A percentile compares a stretch with the other conserved stretches of the same genome.
Evolutionary conservation across 768 basidiomycete genomes (phyloP).

Genomic region (Holtermannia corniformis): DNA sequence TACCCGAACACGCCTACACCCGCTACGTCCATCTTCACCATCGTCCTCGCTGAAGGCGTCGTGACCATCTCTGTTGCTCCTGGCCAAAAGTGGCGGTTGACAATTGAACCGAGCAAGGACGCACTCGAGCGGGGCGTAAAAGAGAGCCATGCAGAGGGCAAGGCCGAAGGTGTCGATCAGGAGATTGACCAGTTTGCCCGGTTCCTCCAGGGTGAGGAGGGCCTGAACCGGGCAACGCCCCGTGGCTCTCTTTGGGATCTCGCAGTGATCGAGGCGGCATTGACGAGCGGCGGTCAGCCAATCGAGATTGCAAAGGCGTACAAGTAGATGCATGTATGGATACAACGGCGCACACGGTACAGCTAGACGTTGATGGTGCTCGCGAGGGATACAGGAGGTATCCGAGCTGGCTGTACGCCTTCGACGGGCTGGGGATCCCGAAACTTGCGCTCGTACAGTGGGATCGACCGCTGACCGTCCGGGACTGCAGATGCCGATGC

Average conservation of each 20-base stretch:
- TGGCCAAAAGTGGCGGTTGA: constrained; percentile 12
- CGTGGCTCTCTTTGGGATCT: constrained; percentile 61
- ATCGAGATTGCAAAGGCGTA: neutral
- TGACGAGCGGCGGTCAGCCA: constrained; percentile 54
- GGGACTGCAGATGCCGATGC: constrained; percentile 51
- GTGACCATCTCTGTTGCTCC: constrained; percentile 8
- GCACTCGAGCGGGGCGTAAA: constrained; percentile 34
- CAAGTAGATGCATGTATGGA: neutral
- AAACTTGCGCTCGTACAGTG: constrained; percentile 37
- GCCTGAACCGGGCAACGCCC: constrained; percentile 48
- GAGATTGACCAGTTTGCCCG: constrained; percentile 19
- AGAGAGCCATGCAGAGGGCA: constrained; percentile 44
- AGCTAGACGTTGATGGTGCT: too few relatives aligned
- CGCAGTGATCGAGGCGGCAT: constrained; percentile 65
- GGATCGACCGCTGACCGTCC: constrained; percentile 66
- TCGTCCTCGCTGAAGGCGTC: constrained; percentile 27
- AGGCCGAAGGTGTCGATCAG: constrained; percentile 48
- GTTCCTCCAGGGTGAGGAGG: constrained; percentile 47
- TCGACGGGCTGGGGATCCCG: neutral
- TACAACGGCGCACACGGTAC: neutral
- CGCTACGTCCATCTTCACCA: constrained; percentile 9
- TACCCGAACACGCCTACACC: constrained; percentile 12
- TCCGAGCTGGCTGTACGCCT: neutral
- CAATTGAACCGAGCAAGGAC: constrained; percentile 3
- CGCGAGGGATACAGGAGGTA: too few relatives aligned